Conservation (phyloP, 495 filamentous ascomycete species). For the Podospora fimiseda region DNA sequence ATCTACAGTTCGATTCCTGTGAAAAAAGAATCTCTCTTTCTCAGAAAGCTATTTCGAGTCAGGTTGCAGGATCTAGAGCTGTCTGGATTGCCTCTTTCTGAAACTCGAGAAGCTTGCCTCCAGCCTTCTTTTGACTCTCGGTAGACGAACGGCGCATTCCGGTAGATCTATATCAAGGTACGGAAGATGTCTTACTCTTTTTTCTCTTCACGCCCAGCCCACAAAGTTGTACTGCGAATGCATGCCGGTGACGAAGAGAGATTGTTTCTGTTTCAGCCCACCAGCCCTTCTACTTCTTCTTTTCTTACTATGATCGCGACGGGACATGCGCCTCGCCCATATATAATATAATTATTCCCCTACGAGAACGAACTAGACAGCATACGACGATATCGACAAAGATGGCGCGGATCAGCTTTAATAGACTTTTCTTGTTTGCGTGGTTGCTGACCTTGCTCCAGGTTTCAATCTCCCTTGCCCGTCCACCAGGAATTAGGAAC, state of each 20-base stretch:
- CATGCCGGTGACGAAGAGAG: slow-evolving; percentile 3
- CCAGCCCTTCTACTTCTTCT: not conserved
- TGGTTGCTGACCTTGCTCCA: slow-evolving; percentile 1
- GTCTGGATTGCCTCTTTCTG: not conserved
- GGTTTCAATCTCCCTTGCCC: not conserved
- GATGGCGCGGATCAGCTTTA: not conserved
- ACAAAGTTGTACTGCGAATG: not conserved
- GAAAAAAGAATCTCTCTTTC: too few relatives aligned
- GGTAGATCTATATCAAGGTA: too few relatives aligned
- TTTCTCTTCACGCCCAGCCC: too few relatives aligned
- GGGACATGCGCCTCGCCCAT: too few relatives aligned
- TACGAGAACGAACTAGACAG: too few relatives aligned
- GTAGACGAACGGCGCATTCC: not conserved
- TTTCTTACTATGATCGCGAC: too few relatives aligned
- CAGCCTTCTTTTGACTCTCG: slow-evolving; percentile 4
- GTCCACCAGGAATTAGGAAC: not conserved
- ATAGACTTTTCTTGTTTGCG: not conserved
- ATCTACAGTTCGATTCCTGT: too few relatives aligned
- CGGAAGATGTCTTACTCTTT: too few relatives aligned
- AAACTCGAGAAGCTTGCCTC: not conserved
- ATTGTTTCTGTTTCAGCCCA: not conserved
- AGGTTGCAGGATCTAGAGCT: not conserved
- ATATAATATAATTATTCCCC: too few relatives aligned
- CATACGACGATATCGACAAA: not conserved
- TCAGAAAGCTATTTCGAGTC: not conserved